These are phyloP conservation scores for Eruca vesicaria DNA, from an alignment of 441 rosid species.

Conservation along the genomic window DNA sequence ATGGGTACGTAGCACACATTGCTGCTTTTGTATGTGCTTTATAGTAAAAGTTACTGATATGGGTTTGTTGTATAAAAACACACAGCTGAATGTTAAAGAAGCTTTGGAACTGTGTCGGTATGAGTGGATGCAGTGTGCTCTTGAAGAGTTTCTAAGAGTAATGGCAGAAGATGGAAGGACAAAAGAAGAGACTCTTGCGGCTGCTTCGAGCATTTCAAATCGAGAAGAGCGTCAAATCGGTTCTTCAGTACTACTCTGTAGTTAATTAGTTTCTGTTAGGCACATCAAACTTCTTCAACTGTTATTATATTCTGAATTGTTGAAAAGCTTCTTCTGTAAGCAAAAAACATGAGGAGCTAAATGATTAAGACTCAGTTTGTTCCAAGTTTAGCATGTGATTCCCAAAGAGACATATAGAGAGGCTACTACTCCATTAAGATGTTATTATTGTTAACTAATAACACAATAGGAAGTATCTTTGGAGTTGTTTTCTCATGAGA, in stretches of 20 bases:
- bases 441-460: neutral
- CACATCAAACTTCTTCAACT: slow-evolving; percentile 2
- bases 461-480: neutral
- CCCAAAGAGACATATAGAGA: neutral
- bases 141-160: slow-evolving; percentile 51
- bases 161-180: slow-evolving; percentile 29
- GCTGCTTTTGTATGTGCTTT: neutral
- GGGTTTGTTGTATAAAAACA: neutral
- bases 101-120: slow-evolving; percentile 72
- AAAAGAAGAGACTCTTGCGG: slow-evolving; percentile 20
- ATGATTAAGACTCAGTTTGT: neutral
- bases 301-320: slow-evolving; percentile 7
- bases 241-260: slow-evolving; percentile 33
- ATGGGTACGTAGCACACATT: slow-evolving; percentile 50
- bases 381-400: neutral
- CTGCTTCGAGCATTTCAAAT: slow-evolving; percentile 8
- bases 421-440: neutral
- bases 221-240: slow-evolving; percentile 39
- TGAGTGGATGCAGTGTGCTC: slow-evolving; percentile 80
- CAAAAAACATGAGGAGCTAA: slow-evolving; percentile 9
- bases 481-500: neutral
- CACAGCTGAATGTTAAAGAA: slow-evolving; percentile 57
- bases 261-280: slow-evolving; percentile 5
- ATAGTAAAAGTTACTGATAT: neutral
- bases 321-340: slow-evolving; percentile 1